phyloP scores from a whole-genome alignment of 2,329 filamentous ascomycete genomes.

The Harringtonia lauricola region DNA sequence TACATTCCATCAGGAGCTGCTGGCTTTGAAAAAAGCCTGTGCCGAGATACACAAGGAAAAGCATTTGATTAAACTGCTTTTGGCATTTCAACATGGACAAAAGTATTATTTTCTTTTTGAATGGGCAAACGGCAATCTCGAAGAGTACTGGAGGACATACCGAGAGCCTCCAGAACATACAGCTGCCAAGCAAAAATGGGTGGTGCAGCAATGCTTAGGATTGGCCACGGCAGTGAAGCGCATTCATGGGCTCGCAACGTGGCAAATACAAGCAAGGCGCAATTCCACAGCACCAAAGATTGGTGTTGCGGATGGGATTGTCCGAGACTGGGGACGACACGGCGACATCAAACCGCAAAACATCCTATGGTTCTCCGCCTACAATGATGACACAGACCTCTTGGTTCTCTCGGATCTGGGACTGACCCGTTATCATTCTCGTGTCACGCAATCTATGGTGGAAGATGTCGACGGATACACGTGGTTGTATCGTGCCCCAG shows the following conservation, averaged over 20 bases:
- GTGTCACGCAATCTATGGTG: background rate
- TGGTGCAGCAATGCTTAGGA: background rate
- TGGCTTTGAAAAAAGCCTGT: background rate
- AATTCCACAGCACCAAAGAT: background rate
- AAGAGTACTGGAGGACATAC: background rate
- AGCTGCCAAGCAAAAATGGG: background rate
- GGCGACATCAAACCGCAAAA: conserved; percentile 2
- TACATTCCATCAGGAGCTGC: background rate
- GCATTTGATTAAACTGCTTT: background rate
- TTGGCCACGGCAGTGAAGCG: background rate
- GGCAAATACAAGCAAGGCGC: background rate
- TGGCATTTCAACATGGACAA: background rate
- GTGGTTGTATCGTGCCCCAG: background rate
- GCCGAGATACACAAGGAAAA: background rate
- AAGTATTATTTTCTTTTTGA: background rate
- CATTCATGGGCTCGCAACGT: background rate
- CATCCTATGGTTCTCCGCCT: background rate
- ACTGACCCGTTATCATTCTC: background rate
- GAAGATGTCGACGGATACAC: background rate
- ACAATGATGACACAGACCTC: background rate
- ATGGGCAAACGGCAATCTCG: background rate
- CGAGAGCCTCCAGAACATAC: background rate
- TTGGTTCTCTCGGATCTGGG: background rate
- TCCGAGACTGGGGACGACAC: background rate
- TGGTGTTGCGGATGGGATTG: too few relatives aligned